Percentiles rank a stretch among this genome's conserved stretches.
Evolutionary conservation across 2,329 filamentous ascomycete genomes (phyloP).

Genomic region (Talaromyces sp.): DNA sequence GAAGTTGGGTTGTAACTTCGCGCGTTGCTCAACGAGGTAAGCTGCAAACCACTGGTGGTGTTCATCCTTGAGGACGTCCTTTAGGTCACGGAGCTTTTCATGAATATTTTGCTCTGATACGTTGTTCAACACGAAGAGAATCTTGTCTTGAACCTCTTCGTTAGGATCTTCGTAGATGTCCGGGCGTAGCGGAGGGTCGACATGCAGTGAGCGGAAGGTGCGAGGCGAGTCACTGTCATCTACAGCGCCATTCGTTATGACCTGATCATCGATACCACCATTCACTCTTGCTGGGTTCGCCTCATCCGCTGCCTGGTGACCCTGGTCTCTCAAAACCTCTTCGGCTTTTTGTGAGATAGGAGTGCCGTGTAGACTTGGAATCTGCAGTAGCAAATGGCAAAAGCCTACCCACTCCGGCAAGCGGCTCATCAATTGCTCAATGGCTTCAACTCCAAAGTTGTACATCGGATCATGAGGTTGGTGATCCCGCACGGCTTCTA

Average conservation of each 20-base stretch:
- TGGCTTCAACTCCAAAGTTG: constrained; percentile 92
- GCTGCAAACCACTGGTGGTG: constrained; percentile 96
- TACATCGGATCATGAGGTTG: constrained; percentile 84
- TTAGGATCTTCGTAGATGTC: constrained; percentile 73
- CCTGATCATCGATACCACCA: constrained; percentile 38
- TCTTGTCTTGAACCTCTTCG: constrained; percentile 81
- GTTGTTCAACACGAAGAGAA: constrained; percentile 95
- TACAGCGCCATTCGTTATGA: constrained; percentile 62
- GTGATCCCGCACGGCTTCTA: constrained; percentile 90
- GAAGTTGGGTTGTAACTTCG: constrained; percentile 95
- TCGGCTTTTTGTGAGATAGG: constrained; percentile 79
- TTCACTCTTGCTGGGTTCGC: constrained; percentile 39
- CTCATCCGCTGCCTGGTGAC: constrained; percentile 52
- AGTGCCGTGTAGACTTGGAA: constrained; percentile 74
- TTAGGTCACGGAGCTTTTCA: constrained; percentile 75
- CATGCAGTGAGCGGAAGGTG: constrained; percentile 71
- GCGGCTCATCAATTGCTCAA: constrained; percentile 78
- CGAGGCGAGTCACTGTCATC: constrained; percentile 60
- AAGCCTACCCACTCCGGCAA: constrained; percentile 94
- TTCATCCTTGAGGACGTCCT: constrained; percentile 67
- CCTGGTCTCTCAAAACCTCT: constrained; percentile 67
- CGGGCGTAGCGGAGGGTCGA: constrained; percentile 61
- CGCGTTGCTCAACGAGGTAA: constrained; percentile 90
- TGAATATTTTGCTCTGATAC: constrained; percentile 84
- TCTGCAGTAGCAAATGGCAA: constrained; percentile 76